Evolutionary conservation across 768 basidiomycete genomes (phyloP), one percentile per base, ranked within the genome.

Genomic region (Cystobasidium onofrii): DNA sequence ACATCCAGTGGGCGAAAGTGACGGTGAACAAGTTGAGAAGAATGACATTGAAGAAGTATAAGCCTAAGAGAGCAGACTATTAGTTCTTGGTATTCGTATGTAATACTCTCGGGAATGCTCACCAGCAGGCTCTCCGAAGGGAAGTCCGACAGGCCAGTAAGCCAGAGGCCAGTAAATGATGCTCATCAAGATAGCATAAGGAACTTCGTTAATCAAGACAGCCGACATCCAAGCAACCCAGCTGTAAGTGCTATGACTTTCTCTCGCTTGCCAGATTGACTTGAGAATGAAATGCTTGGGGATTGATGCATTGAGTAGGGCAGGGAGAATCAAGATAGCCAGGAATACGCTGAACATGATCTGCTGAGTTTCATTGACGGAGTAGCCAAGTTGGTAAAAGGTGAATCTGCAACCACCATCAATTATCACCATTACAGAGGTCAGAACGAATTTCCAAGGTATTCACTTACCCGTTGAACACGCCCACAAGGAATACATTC

Each of bases 1-100:
- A 60, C 57, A 60, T 60, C 57, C 57, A 60, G 57, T 60, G 57
- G 13, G 57, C 57, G 25, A 60, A 60, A 27, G 57, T 60, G 25
- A 60, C 57, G 23, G 57, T 60, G 25, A 60, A 60, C 27, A 60
- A 60, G 57, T 60, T 60, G 57, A 60, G 57, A 60, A 60, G 57
- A 13, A 60, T 13, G 25, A 60, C 33, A 29, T 60, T 60, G 27
- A 60, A 34, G 57, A 60, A 60, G 33, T 60, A 60, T 13, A 60
- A 23, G 15, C 57, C 57, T 60, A 23, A 13, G 7, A 29, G 20
- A 29, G 25, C 9, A 15, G 31, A 34, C 12, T 20, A 29, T 34
- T 4, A 27, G 33, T 6, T 34, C n/a, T n/a, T n/a, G n/a, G n/a
- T n/a, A n/a, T n/a, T n/a, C n/a, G n/a, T n/a, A n/a, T n/a, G n/a